These are phyloP conservation scores for Gnomoniopsis smithogilvyi DNA, from an alignment of 2,329 filamentous ascomycete species.

Conservation along the genomic window DNA sequence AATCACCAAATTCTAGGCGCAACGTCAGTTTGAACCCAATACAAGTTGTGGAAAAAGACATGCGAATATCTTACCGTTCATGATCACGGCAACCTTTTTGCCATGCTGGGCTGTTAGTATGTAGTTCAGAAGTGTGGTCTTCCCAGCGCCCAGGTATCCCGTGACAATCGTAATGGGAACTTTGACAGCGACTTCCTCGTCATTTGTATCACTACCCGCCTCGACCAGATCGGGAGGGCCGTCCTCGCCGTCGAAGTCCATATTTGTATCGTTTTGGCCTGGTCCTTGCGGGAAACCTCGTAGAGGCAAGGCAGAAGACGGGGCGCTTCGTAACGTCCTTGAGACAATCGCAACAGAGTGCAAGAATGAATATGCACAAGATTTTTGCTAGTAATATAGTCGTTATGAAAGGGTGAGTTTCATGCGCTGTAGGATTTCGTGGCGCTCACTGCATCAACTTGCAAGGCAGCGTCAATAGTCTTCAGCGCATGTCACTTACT, in stretches of 20 bases:
- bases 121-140: constrained; percentile 93
- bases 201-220: constrained; percentile 35
- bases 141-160: constrained; percentile 91
- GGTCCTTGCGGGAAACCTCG: neutral
- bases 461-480: no score
- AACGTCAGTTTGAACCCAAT: constrained; percentile 16
- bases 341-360: neutral
- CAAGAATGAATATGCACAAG: no score
- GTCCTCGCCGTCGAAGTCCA: constrained; percentile 64
- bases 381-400: no score
- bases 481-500: no score
- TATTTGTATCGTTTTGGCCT: constrained; percentile 26
- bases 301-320: neutral
- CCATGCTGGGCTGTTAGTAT: constrained; percentile 93
- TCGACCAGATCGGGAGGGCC: constrained; percentile 63
- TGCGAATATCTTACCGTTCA: constrained; percentile 63
- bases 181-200: constrained; percentile 56
- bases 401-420: no score
- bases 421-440: no score
- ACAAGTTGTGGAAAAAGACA: neutral
- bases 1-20: constrained; percentile 71
- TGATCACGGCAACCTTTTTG: constrained; percentile 96
- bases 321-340: neutral
- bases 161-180: constrained; percentile 86
- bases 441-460: no score